These are phyloP conservation scores for Cercospora sesami DNA, from an alignment of 2,329 filamentous ascomycete genomes.

Conservation along the genomic window DNA sequence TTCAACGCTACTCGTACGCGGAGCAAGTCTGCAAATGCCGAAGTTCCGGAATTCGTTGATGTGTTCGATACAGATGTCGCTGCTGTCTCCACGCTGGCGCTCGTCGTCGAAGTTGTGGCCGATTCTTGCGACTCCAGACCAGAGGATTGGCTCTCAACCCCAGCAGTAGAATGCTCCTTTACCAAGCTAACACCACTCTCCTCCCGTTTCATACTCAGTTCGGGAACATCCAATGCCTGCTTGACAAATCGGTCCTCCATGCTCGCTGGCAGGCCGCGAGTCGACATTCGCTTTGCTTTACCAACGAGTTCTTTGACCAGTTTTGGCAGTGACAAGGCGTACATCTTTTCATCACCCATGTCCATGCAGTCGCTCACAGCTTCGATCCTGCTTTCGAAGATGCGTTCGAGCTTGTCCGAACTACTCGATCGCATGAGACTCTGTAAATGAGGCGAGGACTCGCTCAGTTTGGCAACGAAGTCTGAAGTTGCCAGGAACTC, in stretches of 20 bases:
- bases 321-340: conserved; percentile 72
- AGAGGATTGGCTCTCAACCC: conserved; percentile 20
- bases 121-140: conserved; percentile 27
- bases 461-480: conserved; percentile 64
- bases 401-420: conserved; percentile 47
- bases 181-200: conserved; percentile 45
- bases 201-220: conserved; percentile 66
- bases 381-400: conserved; percentile 56
- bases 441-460: conserved; percentile 58
- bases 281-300: conserved; percentile 72
- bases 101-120: conserved; percentile 32
- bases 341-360: conserved; percentile 85
- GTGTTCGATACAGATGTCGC: conserved; percentile 36
- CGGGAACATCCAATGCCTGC: conserved; percentile 72
- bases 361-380: conserved; percentile 79
- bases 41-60: conserved; percentile 24
- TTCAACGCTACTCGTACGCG: conserved; percentile 63
- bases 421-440: conserved; percentile 49
- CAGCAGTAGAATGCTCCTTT: conserved; percentile 28
- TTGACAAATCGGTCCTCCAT: conserved; percentile 84
- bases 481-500: conserved; percentile 66
- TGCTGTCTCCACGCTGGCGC: conserved; percentile 27
- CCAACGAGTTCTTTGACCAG: conserved; percentile 63
- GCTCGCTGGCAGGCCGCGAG: conserved; percentile 67
- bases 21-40: conserved; percentile 57